Conservation (phyloP, 495 filamentous ascomycete species). For the Friedmanniomyces simplex region DNA sequence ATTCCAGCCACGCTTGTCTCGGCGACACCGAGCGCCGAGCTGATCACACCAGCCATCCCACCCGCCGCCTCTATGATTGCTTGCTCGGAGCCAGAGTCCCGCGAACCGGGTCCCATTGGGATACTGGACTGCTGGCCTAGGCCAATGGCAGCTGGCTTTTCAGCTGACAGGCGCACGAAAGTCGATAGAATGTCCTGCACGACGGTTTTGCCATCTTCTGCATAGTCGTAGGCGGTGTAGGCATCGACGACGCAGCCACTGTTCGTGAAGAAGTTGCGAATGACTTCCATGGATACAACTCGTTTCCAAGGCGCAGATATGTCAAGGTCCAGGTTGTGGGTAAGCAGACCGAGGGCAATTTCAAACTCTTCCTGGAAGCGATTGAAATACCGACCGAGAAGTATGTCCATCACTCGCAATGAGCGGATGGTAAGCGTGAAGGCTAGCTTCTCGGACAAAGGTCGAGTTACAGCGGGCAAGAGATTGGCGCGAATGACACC, state of each 20-base stretch:
- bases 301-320: constrained; percentile 69
- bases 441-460: constrained; percentile 62
- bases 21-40: constrained; percentile 68
- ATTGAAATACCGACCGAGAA: constrained; percentile 65
- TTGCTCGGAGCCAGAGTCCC: constrained; percentile 51
- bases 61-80: constrained; percentile 70
- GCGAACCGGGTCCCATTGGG: constrained; percentile 40
- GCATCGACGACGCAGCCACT: constrained; percentile 66
- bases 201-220: constrained; percentile 62
- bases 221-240: constrained; percentile 66
- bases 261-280: constrained; percentile 73
- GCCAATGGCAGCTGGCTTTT: constrained; percentile 80
- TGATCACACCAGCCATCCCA: constrained; percentile 80
- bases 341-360: constrained; percentile 72
- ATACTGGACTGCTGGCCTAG: constrained; percentile 76
- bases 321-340: constrained; percentile 80
- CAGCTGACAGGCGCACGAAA: constrained; percentile 79
- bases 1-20: constrained; percentile 65
- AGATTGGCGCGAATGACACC: constrained; percentile 68
- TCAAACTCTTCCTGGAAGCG: constrained; percentile 72
- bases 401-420: constrained; percentile 65
- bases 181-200: constrained; percentile 70
- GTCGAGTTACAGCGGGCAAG: constrained; percentile 70
- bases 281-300: constrained; percentile 80
- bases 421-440: constrained; percentile 79